Evolutionary conservation across 495 filamentous ascomycete genomes (phyloP), one percentile per base, ranked within the genome.

Genomic region (Rhizodiscina lignyota): DNA sequence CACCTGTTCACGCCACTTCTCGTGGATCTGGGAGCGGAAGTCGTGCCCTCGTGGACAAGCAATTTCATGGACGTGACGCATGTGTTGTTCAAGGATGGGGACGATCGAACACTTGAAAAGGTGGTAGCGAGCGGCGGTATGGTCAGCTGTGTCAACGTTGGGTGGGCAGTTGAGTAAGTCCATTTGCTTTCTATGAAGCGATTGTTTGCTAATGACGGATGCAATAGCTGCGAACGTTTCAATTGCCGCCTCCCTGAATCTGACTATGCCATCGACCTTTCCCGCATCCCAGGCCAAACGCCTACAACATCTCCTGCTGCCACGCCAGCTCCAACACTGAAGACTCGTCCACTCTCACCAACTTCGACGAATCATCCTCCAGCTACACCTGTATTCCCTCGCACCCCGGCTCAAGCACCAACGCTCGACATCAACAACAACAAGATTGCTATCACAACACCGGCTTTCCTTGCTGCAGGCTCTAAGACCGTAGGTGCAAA

Each of bases 31-130:
- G 89, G 89, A 6, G 89, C 86, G 13, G 70, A 73, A 20, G 85
- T 80, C 44, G 68, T 91, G 11, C 81, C 78, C 56, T 66, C 63
- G 17, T 97, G 89, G 89, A 66, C 32, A 8, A 34, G 54, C 13
- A 43, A 54, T 6, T 82, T 75, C 51, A 62, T 91, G 21, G 82
- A 81, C 2, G 85, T 94, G 49, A 97, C 89, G 3, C 89, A 97
- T 47, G 81, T 97, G 1, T 74, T 97, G 1, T 97, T 80, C 59
- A 94, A 94, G 49, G 89, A 94, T 56, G 89, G 89, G 28, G 77
- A 77, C 5, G 72, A 82, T 36, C 69, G 79, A 22, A 94, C 87
- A 0, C 52, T 94, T 35, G 79, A 94, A 53, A 94, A 92, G 53
- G 82, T 91, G 5, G 65, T 74, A 35, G 67, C 79, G 41, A 75